Evolutionary conservation across 768 basidiomycete species (phyloP).

Genomic region (Termitomyces sp.): DNA sequence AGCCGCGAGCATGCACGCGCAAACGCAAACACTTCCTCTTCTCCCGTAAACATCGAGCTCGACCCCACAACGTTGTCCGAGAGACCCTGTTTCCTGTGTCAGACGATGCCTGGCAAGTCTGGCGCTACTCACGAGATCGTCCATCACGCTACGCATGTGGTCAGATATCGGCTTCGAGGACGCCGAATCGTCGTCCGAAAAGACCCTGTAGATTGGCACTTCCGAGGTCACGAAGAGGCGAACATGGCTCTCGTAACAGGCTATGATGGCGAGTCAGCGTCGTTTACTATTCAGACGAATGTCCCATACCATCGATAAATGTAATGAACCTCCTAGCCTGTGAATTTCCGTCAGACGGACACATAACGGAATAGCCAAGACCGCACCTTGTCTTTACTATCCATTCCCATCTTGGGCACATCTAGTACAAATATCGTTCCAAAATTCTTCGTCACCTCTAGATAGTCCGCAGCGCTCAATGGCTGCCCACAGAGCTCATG

Average conservation of each 20-base stretch:
- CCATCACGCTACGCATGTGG: slow-evolving; percentile 93
- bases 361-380: slow-evolving; percentile 10
- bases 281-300: not conserved
- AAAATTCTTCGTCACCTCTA: slow-evolving; percentile 89
- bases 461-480: slow-evolving; percentile 91
- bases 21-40: slow-evolving; percentile 97
- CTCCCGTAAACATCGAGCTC: slow-evolving; percentile 91
- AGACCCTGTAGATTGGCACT: slow-evolving; percentile 87
- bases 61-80: slow-evolving; percentile 71
- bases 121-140: slow-evolving; percentile 69
- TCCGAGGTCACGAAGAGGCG: slow-evolving; percentile 65
- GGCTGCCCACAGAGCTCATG: slow-evolving; percentile 84
- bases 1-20: slow-evolving; percentile 87
- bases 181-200: slow-evolving; percentile 67
- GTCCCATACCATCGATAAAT: slow-evolving; percentile 80
- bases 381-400: slow-evolving; percentile 86
- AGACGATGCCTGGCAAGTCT: slow-evolving; percentile 1
- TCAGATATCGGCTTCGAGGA: slow-evolving; percentile 54
- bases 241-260: slow-evolving; percentile 91
- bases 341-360: not conserved
- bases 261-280: slow-evolving; percentile 28
- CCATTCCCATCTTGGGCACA: slow-evolving; percentile 85
- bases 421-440: slow-evolving; percentile 84
- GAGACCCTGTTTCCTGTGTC: slow-evolving; percentile 56
- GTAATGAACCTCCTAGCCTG: slow-evolving; percentile 95